These are phyloP conservation scores for Hericium rajendrae DNA, from an alignment of 768 basidiomycete species.

Conservation along the genomic window DNA sequence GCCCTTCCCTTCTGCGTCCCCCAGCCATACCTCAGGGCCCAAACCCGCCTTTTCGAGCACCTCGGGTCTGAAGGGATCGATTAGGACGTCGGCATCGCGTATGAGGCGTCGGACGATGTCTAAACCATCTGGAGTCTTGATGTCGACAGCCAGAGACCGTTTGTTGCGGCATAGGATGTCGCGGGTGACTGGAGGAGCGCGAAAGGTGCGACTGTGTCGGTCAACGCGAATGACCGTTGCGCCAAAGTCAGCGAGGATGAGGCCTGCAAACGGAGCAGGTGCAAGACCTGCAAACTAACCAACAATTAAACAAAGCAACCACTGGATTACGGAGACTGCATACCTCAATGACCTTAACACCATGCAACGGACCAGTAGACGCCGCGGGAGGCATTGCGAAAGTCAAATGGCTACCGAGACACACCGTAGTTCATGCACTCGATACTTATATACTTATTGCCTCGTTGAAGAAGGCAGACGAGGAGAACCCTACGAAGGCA, in stretches of 20 bases:
- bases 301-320: background rate
- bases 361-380: slow-evolving; percentile 6
- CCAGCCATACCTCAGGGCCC: slow-evolving; percentile 67
- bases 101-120: slow-evolving; percentile 50
- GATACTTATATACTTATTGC: background rate
- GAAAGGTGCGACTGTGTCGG: slow-evolving; percentile 34
- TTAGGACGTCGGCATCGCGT: slow-evolving; percentile 61
- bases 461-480: background rate
- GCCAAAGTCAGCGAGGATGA: slow-evolving; percentile 72
- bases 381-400: background rate
- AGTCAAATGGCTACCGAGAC: background rate
- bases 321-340: background rate
- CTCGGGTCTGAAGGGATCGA: slow-evolving; percentile 79
- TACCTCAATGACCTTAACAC: slow-evolving; percentile 18
- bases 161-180: slow-evolving; percentile 66
- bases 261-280: slow-evolving; percentile 71
- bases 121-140: slow-evolving; percentile 51
- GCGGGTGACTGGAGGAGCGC: background rate
- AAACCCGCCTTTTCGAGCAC: slow-evolving; percentile 71
- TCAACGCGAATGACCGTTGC: slow-evolving; percentile 72
- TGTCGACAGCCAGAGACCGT: slow-evolving; percentile 62
- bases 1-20: slow-evolving; percentile 31
- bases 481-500: background rate
- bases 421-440: too few relatives aligned
- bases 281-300: slow-evolving; percentile 72